Conservation (phyloP, 805 yeast species). For the Suhomyces vadensis region DNA sequence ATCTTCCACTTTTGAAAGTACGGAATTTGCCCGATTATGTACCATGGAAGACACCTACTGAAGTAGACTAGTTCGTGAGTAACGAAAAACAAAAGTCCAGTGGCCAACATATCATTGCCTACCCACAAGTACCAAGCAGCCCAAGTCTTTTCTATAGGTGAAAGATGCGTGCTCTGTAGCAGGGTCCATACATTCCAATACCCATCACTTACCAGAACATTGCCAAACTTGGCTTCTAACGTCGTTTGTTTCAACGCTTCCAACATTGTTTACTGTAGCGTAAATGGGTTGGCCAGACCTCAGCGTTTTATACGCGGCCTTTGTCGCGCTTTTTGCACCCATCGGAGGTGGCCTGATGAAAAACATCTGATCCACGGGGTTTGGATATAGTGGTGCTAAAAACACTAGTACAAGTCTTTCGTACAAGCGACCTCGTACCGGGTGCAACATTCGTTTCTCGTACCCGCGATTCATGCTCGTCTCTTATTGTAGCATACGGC, state of each 20-base stretch:
- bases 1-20: conserved; percentile 54
- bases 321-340: conserved; percentile 4
- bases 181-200: neutral
- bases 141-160: conserved; percentile 50
- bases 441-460: neutral
- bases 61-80: conserved; percentile 58
- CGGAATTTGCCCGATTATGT: conserved; percentile 52
- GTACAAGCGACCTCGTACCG: neutral
- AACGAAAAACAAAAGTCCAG: conserved; percentile 56
- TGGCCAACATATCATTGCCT: conserved; percentile 56
- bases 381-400: neutral
- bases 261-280: neutral
- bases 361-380: neutral
- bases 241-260: neutral
- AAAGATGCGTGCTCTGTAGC: conserved; percentile 21
- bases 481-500: too few species aligned
- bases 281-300: too few species aligned
- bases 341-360: conserved; percentile 5
- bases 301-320: neutral
- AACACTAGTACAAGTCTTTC: neutral
- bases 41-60: conserved; percentile 62
- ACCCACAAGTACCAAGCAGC: conserved; percentile 56
- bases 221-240: neutral
- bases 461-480: too few species aligned
- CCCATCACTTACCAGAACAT: neutral